phyloP scores from a whole-genome alignment of 2,329 filamentous ascomycete species.

The Lasiodiplodia citricola region DNA sequence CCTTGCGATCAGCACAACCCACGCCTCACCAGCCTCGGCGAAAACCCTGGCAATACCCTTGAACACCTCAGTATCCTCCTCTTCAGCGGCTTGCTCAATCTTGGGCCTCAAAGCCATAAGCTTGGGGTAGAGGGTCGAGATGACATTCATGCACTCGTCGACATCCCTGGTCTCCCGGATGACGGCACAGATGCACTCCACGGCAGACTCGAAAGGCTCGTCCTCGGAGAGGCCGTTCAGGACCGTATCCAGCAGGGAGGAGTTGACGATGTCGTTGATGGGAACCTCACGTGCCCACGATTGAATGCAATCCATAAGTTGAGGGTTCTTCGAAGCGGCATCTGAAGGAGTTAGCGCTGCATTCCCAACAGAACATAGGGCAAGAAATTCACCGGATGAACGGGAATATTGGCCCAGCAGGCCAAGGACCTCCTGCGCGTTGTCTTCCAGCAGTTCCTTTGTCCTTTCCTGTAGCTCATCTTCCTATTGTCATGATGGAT shows the following conservation, averaged over 20 bases:
- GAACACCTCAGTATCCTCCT: slow-evolving; percentile 84
- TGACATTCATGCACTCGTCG: slow-evolving; percentile 83
- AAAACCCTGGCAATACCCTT: slow-evolving; percentile 90
- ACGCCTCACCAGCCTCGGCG: slow-evolving; percentile 89
- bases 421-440: slow-evolving; percentile 83
- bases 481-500: slow-evolving; percentile 69
- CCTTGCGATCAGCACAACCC: slow-evolving; percentile 89
- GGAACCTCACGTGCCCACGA: slow-evolving; percentile 97
- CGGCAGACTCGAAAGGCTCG: slow-evolving; percentile 80
- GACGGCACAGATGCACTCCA: slow-evolving; percentile 91
- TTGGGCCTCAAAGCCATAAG: slow-evolving; percentile 77
- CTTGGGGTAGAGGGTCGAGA: slow-evolving; percentile 81
- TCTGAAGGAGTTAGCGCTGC: slow-evolving; percentile 53
- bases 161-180: slow-evolving; percentile 92
- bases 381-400: slow-evolving; percentile 73
- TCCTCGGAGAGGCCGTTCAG: slow-evolving; percentile 78
- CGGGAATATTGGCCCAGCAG: slow-evolving; percentile 90
- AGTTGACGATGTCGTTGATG: slow-evolving; percentile 79
- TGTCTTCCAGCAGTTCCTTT: slow-evolving; percentile 86
- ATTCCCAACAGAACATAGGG: neutral
- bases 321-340: slow-evolving; percentile 81
- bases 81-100: slow-evolving; percentile 74
- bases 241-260: slow-evolving; percentile 80
- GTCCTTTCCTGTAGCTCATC: slow-evolving; percentile 89
- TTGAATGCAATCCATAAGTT: slow-evolving; percentile 91